Evolutionary conservation across 257 asterid genomes (phyloP).

Genomic region (Verbascum thapsus): DNA sequence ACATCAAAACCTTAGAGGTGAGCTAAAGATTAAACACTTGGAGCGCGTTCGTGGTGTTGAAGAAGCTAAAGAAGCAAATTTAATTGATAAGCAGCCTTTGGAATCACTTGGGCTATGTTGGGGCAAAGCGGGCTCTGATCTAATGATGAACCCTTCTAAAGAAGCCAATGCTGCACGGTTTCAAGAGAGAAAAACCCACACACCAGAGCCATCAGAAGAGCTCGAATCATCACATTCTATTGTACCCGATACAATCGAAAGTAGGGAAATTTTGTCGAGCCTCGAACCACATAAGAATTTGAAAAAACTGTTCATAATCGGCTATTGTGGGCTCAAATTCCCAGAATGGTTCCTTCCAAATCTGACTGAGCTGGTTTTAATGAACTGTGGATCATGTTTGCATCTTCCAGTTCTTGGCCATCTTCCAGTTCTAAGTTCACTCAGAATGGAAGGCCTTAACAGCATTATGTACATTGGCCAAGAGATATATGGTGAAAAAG

Average conservation of each 20-base stretch:
- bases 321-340: conserved; percentile 28
- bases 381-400: conserved; percentile 36
- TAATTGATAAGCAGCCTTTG: conserved; percentile 24
- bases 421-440: conserved; percentile 31
- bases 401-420: conserved; percentile 37
- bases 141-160: conserved; percentile 21
- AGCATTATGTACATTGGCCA: conserved; percentile 20
- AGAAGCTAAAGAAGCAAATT: conserved; percentile 22
- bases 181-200: conserved; percentile 20
- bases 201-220: conserved; percentile 22
- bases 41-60: conserved; percentile 24
- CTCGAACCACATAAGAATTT: conserved; percentile 35
- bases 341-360: conserved; percentile 34
- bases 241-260: background rate
- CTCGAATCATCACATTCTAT: background rate
- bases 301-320: conserved; percentile 29
- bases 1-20: conserved; percentile 30
- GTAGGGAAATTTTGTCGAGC: conserved; percentile 22
- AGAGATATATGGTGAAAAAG: conserved; percentile 28
- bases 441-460: conserved; percentile 29
- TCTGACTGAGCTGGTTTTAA: conserved; percentile 33
- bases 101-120: conserved; percentile 30
- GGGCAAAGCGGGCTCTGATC: conserved; percentile 26
- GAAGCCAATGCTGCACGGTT: conserved; percentile 13
- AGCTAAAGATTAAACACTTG: conserved; percentile 34